Conservation (phyloP, 306 rosid genomes). For the Abrus precatorius region DNA sequence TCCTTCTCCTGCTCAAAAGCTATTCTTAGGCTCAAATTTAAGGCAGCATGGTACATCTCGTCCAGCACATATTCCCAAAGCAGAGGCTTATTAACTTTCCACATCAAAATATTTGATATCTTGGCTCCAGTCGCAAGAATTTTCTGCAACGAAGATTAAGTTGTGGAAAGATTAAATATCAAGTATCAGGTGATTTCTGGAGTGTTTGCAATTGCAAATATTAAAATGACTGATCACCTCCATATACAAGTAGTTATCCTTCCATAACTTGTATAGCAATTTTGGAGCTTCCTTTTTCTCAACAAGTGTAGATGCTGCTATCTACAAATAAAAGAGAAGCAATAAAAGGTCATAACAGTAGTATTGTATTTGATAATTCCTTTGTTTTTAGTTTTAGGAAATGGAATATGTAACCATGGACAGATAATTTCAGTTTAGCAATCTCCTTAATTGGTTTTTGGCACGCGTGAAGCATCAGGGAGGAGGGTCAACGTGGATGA, state of each 20-base stretch:
- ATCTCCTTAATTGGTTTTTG: constrained; percentile 17
- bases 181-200: constrained; percentile 6
- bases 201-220: neutral
- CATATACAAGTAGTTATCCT: constrained; percentile 85
- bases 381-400: neutral
- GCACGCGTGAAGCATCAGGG: neutral
- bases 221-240: constrained; percentile 67
- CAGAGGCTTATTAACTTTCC: constrained; percentile 76
- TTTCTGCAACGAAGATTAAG: constrained; percentile 68
- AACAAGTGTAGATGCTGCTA: constrained; percentile 77
- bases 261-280: constrained; percentile 74
- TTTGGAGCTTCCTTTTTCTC: constrained; percentile 86
- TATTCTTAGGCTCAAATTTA: constrained; percentile 74
- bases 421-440: constrained; percentile 22
- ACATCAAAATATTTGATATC: constrained; percentile 55
- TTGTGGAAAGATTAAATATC: constrained; percentile 24
- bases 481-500: constrained; percentile 10
- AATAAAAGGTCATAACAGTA: constrained; percentile 18
- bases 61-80: constrained; percentile 78
- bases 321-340: constrained; percentile 53
- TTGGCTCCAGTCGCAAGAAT: constrained; percentile 46
- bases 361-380: constrained; percentile 19
- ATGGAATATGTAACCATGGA: constrained; percentile 1
- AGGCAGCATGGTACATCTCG: constrained; percentile 93
- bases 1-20: constrained; percentile 70